phyloP scores from a whole-genome alignment of 805 yeast species.

The Candida parachauliodes region DNA sequence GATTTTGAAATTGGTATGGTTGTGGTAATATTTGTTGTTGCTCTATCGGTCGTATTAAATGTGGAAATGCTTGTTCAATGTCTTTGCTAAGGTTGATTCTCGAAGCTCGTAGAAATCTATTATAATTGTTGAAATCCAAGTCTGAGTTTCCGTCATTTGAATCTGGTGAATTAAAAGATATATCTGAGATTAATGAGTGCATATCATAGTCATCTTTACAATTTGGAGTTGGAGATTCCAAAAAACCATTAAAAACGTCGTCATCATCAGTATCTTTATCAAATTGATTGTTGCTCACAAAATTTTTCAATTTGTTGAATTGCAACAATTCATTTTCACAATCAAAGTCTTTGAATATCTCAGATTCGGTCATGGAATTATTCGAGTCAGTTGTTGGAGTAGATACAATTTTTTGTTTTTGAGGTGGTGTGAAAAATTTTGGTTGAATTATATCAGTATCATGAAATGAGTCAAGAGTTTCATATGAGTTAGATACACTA shows the following conservation, averaged over 20 bases:
- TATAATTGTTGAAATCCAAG: conserved; percentile 23
- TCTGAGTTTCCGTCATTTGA: conserved; percentile 2
- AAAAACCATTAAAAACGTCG: conserved; percentile 8
- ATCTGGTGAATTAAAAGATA: conserved; percentile 19
- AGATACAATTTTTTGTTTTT: conserved; percentile 17
- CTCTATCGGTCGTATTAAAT: conserved; percentile 9
- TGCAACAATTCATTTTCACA: conserved; percentile 16
- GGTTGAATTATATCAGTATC: conserved; percentile 1
- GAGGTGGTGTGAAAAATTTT: conserved; percentile 11
- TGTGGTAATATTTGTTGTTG: not conserved
- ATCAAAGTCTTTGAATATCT: conserved; percentile 12
- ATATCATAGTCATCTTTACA: conserved; percentile 15
- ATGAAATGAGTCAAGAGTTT: conserved; percentile 9
- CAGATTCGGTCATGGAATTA: conserved; percentile 5
- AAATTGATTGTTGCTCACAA: conserved; percentile 16
- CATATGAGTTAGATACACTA: conserved; percentile 7
- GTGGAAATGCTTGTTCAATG: conserved; percentile 22
- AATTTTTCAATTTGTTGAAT: conserved; percentile 19
- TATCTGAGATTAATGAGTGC: conserved; percentile 17
- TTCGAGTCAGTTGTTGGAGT: conserved; percentile 14
- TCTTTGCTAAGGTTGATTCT: conserved; percentile 24
- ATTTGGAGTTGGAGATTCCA: conserved; percentile 7
- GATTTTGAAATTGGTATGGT: conserved; percentile 32
- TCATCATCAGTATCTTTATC: conserved; percentile 1
- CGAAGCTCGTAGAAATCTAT: conserved; percentile 29